Evolutionary conservation across 75 land plant species (phyloP), one percentile per base, ranked within the genome.

Genomic region (Chamaecyparis obtusa): DNA sequence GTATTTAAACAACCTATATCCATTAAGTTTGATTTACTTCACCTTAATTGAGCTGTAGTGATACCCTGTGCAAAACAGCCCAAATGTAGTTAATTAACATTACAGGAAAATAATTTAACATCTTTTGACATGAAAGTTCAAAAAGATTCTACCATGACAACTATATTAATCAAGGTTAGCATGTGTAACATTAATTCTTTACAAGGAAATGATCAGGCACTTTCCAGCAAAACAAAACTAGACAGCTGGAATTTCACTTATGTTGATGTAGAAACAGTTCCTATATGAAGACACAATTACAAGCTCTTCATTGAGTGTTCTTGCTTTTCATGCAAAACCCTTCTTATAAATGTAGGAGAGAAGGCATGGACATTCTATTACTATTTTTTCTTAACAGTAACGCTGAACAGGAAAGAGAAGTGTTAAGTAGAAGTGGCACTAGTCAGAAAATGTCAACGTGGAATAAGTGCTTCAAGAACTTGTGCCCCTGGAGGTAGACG

Each of bases 401-500:
- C 19, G 24, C 24, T 37, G 19, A 4, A 5, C 39, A 77, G 24
- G 44, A 39, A 21, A 37, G 9, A 5, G 1, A 17, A 37, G 44
- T 39, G 24, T 37, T 77, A 17, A 13, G 80, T 21, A 44, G 48
- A 10, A 39, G 83, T 8, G 30, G 41, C 44, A 43, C 44, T 10
- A 43, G 46, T 6, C 11, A 27, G 48, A 43, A 27, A 10, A 43
- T 80, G 48, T 84, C 85, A 84, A 49, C 71, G 56, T 8, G 85
- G 85, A 51, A 56, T 84, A 37, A 49, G 16, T 84, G 89, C 89
- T 17, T 76, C 90, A 54, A 54, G 84, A 48, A 89, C 89, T 84
- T 89, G 90, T 24, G 90, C 83, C 37, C 90, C 90, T 41, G 90
- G 90, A 56, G 90, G 90, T 36, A 89, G 83, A 43, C 90, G 90